Evolutionary conservation across 257 asterid species (phyloP).

Genomic region (Nyctanthes arbortristis): DNA sequence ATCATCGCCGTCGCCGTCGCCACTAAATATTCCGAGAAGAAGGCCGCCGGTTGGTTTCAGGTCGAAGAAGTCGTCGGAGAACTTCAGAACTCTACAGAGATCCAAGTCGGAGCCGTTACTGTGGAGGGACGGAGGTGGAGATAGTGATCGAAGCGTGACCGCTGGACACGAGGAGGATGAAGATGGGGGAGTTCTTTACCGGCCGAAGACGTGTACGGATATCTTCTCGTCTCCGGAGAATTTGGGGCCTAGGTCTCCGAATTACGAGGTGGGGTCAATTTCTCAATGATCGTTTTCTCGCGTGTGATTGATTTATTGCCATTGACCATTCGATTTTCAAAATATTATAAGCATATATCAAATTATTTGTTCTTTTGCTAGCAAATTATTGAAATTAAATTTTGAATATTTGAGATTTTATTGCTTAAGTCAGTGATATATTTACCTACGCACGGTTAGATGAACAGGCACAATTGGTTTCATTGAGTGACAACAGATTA

Average conservation of each 20-base stretch:
- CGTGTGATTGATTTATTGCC: neutral
- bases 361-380: neutral
- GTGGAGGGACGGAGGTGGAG: constrained; percentile 16
- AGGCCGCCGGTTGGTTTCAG: constrained; percentile 17
- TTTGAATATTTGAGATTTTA: neutral
- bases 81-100: constrained; percentile 33
- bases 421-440: too few relatives aligned
- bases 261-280: constrained; percentile 32
- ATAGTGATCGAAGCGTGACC: constrained; percentile 17
- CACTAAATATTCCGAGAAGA: constrained; percentile 19
- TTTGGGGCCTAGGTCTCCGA: constrained; percentile 32
- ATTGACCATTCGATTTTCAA: neutral
- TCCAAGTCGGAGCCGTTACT: constrained; percentile 58
- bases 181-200: constrained; percentile 40
- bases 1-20: constrained; percentile 29
- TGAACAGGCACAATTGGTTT: too few relatives aligned
- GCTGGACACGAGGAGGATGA: constrained; percentile 18
- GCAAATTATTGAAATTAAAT: neutral
- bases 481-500: too few relatives aligned
- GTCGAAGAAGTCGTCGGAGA: constrained; percentile 24
- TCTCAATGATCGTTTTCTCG: neutral
- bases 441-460: too few relatives aligned
- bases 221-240: constrained; percentile 43
- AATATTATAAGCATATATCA: neutral
- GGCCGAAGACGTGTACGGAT: constrained; percentile 53